Percentiles rank a stretch among this genome's conserved stretches.
Evolutionary conservation across 2,329 filamentous ascomycete genomes (phyloP).

Genomic region (Pseudogymnoascus sp.): DNA sequence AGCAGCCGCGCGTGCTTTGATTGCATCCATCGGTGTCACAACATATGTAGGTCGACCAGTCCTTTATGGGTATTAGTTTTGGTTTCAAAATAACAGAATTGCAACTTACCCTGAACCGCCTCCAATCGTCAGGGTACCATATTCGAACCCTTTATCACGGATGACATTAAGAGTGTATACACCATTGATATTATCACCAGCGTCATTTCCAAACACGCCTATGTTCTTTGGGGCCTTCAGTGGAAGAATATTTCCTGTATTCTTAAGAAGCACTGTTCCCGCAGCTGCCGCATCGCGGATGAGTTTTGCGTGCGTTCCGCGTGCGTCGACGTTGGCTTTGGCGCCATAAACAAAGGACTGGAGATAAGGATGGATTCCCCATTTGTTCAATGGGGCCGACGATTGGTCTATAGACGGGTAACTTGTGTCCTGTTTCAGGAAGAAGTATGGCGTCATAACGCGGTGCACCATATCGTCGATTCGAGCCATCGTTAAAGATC

Average conservation of each 20-base stretch:
- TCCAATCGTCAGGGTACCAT: slow-evolving; percentile 19
- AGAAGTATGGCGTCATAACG: slow-evolving; percentile 48
- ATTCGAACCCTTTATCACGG: slow-evolving; percentile 10
- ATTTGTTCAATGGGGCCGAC: slow-evolving; percentile 30
- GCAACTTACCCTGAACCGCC: slow-evolving; percentile 18
- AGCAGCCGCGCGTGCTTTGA: slow-evolving; percentile 30
- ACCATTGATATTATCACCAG: slow-evolving; percentile 34
- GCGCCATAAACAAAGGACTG: slow-evolving; percentile 15
- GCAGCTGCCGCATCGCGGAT: slow-evolving; percentile 53
- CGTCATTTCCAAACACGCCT: slow-evolving; percentile 43
- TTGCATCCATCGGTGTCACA: slow-evolving; percentile 50
- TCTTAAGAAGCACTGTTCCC: slow-evolving; percentile 59
- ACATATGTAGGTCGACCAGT: slow-evolving; percentile 54
- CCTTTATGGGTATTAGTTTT: slow-evolving; percentile 15
- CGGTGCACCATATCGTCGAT: slow-evolving; percentile 48
- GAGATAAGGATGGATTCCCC: not conserved
- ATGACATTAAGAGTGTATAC: not conserved
- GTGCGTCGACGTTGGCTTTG: slow-evolving; percentile 42
- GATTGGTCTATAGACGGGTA: slow-evolving; percentile 37
- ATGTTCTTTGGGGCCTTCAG: slow-evolving; percentile 40
- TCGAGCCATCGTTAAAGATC: slow-evolving; percentile 35
- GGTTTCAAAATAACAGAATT: not conserved
- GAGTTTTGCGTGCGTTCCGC: slow-evolving; percentile 45
- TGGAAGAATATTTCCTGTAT: slow-evolving; percentile 41
- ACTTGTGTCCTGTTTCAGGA: slow-evolving; percentile 41